Evolutionary conservation across 257 asterid genomes (phyloP), one percentile per base, ranked within the genome.

Genomic region (Cinchona pubescens): DNA sequence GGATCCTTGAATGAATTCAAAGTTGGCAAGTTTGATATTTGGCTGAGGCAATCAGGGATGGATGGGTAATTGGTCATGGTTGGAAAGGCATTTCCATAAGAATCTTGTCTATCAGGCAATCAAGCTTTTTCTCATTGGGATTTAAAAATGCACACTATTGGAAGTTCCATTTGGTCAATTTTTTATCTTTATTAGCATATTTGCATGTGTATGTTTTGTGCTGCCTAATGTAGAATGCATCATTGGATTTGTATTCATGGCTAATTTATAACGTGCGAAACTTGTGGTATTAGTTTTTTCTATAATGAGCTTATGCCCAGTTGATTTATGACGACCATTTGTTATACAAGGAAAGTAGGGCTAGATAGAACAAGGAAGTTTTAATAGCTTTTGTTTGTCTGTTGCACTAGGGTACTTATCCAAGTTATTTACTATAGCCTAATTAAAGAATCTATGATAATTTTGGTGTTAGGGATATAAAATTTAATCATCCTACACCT

Each of bases 41-140:
- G 89, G 40, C 64, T 74, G 72, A 77, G 87, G 76, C 89, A 76
- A 67, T 83, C 80, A 61, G 83, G 89, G 89, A 63, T 69, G 77
- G 73, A 80, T 34, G 87, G 78, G 4, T 46, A 66, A 74, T 85
- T 87, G 89, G 72, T 81, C 70, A 32, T 60, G 56, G 78, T 85
- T 40, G 89, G 89, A 70, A 74, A 85, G 87, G 88, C 75, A 82
- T 48, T 55, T 65, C 43, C 37, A 38, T 49, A 30, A 32, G 14
- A 35, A 62, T 67, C 40, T 5, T 27, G 23, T 25, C 53, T 45
- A 43, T 71, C 2, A n/a, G 13, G 30, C 12, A 62, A 60, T 21
- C 34, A 4, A 46, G 37, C 43, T 29, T n/a, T 72, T 42, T 21
- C 25, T 64, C 32, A n/a, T n/a, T n/a, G n/a, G n/a, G n/a, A n/a